Percentiles rank a stretch among this genome's conserved stretches.
phyloP scores from a whole-genome alignment of 805 yeast genomes.

The Citeromyces matritensis region DNA sequence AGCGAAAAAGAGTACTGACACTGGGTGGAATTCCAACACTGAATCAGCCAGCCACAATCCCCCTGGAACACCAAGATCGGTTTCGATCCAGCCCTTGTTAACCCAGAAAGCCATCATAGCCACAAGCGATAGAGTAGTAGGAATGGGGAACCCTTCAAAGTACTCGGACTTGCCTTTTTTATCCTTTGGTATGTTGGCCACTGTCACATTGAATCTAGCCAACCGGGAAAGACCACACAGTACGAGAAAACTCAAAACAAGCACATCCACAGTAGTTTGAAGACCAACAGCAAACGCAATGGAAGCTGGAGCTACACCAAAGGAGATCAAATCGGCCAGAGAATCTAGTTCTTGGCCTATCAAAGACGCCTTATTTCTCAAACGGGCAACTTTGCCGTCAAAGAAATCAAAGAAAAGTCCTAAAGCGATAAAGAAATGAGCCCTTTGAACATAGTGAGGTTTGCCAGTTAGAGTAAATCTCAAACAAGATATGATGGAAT shows the following conservation, averaged over 20 bases:
- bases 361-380: slow-evolving; percentile 79
- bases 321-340: slow-evolving; percentile 85
- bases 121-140: slow-evolving; percentile 71
- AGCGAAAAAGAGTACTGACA: slow-evolving; percentile 43
- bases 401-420: slow-evolving; percentile 93
- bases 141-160: slow-evolving; percentile 96
- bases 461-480: slow-evolving; percentile 63
- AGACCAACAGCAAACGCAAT: slow-evolving; percentile 88
- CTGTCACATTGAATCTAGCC: slow-evolving; percentile 92
- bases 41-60: slow-evolving; percentile 44
- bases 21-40: slow-evolving; percentile 61
- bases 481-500: slow-evolving; percentile 74
- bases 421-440: slow-evolving; percentile 73
- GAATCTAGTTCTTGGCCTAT: slow-evolving; percentile 98
- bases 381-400: slow-evolving; percentile 94
- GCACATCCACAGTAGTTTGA: slow-evolving; percentile 68
- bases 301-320: slow-evolving; percentile 91
- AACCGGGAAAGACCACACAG: slow-evolving; percentile 87
- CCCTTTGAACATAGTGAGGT: slow-evolving; percentile 65
- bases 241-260: slow-evolving; percentile 69
- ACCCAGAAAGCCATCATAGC: slow-evolving; percentile 57
- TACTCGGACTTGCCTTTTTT: slow-evolving; percentile 72
- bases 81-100: slow-evolving; percentile 21
- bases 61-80: slow-evolving; percentile 36
- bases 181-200: slow-evolving; percentile 86